Evolutionary conservation across 805 yeast genomes (phyloP), one percentile per base, ranked within the genome.

Genomic region (Torulaspora microellipsoides): DNA sequence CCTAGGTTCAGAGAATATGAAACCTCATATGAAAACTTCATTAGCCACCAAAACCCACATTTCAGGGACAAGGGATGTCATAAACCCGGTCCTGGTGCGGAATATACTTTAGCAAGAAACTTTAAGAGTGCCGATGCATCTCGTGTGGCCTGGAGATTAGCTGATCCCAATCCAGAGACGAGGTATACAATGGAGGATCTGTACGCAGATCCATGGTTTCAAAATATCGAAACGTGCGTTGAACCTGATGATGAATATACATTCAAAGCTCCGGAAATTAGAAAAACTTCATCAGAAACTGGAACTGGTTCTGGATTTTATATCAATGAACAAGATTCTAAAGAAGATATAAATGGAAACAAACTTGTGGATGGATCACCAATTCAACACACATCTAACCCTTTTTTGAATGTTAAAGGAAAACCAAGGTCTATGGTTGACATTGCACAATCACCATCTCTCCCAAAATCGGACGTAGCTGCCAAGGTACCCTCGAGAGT

Each of bases 71-170:
- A 55, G 15, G 69, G 68, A 40, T 68, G 69, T 7, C 70, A 70
- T 17, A 72, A 60, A 49, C 69, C 71, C 45, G 81, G 82, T 2
- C 93, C 93, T 1, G 90, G 91, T 13, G 63, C 75, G 4, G 93
- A 85, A 56, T 83, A 79, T 61, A 78, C 76, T 53, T 77, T 78
- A 71, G 89, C 88, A 0, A 73, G 78, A 43, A 79, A 72, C 47
- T 80, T 75, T 62, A 75, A 74, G 27, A 72, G 75, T 34, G 60
- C 75, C 0, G 81, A 81, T 10, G 80, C 83, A 17, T 77, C 89
- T 1, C 71, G 93, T 54, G 79, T 73, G 6, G 80, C 86, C 8
- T 83, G 90, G 88, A 76, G 84, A 59, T 63, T 85, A 40, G 77
- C 83, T 53, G 89, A 84, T 55, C 87, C 88, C 3, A 67, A 77